Conservation (phyloP, 352 stramenopile genomes). For the Blastocystis sp. region DNA sequence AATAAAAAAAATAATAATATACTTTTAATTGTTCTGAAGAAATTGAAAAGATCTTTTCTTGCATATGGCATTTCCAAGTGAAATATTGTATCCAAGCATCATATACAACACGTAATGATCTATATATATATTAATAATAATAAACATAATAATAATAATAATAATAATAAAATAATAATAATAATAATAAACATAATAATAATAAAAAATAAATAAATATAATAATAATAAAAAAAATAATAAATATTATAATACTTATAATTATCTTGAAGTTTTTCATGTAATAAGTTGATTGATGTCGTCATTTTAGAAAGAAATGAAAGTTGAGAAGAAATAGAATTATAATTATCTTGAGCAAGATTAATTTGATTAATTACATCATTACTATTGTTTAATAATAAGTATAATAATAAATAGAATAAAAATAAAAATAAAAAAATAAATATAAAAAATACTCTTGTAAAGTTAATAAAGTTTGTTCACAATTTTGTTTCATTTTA, state of each 20-base stretch:
- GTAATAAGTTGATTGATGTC: constrained; percentile 1
- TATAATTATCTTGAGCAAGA: constrained; percentile 13
- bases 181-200: too few relatives aligned
- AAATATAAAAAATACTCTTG: neutral
- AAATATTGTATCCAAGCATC: constrained; percentile 23
- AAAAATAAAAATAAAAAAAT: too few relatives aligned
- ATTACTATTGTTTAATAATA: neutral
- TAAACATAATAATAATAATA: neutral
- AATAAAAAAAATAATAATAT: too few relatives aligned
- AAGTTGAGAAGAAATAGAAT: constrained; percentile 1
- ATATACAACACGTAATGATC: constrained; percentile 2
- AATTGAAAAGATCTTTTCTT: constrained; percentile 4
- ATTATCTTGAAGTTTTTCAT: neutral
- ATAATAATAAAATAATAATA: too few relatives aligned
- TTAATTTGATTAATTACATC: constrained; percentile 16
- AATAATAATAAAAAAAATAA: too few relatives aligned
- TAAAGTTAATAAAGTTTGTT: neutral
- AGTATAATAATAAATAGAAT: too few relatives aligned
- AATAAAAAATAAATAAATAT: too few relatives aligned
- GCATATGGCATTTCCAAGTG: constrained; percentile 12
- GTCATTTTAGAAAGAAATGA: constrained; percentile 3
- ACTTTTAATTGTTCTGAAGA: too few relatives aligned
- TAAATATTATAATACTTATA: constrained; percentile 1
- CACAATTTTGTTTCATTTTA: neutral
- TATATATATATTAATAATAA: neutral